Percentiles rank a stretch among this genome's conserved stretches.
phyloP scores from a whole-genome alignment of 768 basidiomycete genomes.

The Mrakia frigida region DNA sequence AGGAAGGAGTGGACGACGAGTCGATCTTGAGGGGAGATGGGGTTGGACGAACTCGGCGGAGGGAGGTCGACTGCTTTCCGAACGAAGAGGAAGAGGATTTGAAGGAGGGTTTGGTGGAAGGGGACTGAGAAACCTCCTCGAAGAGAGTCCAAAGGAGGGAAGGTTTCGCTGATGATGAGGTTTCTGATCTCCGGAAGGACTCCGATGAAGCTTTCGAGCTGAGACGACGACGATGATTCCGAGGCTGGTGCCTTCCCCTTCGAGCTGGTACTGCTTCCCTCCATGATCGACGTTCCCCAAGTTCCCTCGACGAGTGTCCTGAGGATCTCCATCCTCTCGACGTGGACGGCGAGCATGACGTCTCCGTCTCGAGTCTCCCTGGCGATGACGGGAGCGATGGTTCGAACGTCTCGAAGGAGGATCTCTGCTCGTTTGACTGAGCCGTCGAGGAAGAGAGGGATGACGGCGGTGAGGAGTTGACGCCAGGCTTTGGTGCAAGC shows the following conservation, averaged over 20 bases:
- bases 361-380: slow-evolving; percentile 68
- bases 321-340: slow-evolving; percentile 65
- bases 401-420: slow-evolving; percentile 12
- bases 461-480: slow-evolving; percentile 50
- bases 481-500: slow-evolving; percentile 74
- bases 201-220: slow-evolving; percentile 50
- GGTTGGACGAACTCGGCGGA: background rate
- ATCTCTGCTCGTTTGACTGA: slow-evolving; percentile 15
- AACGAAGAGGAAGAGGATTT: slow-evolving; percentile 71
- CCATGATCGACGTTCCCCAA: slow-evolving; percentile 58
- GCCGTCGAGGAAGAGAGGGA: slow-evolving; percentile 10
- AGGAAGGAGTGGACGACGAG: background rate
- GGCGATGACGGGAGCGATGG: slow-evolving; percentile 48
- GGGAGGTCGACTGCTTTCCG: slow-evolving; percentile 57
- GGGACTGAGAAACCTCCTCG: slow-evolving; percentile 58
- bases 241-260: background rate
- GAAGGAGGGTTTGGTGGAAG: slow-evolving; percentile 74
- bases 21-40: slow-evolving; percentile 2
- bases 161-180: slow-evolving; percentile 67
- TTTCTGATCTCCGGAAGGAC: slow-evolving; percentile 59
- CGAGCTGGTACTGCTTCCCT: background rate
- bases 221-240: background rate
- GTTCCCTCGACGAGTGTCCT: slow-evolving; percentile 71
- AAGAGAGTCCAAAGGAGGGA: slow-evolving; percentile 68
- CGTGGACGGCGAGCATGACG: slow-evolving; percentile 77